phyloP scores from a whole-genome alignment of 1,139 yeast species.

The Candida tropicalis region DNA sequence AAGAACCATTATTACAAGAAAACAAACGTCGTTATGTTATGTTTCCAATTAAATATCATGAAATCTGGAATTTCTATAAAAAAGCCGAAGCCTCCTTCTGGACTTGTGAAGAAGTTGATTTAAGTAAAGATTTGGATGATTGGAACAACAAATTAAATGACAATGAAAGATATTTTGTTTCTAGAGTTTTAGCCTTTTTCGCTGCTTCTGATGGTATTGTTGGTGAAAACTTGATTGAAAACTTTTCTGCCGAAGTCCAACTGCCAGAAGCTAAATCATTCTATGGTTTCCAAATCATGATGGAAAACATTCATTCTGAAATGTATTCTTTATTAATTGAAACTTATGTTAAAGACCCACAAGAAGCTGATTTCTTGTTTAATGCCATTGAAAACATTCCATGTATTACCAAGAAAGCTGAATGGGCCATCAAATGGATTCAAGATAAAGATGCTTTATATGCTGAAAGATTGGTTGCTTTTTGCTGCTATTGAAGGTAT shows the following conservation, averaged over 20 bases:
- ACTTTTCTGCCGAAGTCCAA: slow-evolving; percentile 96
- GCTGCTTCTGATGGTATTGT: slow-evolving; percentile 99
- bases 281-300: slow-evolving; percentile 99
- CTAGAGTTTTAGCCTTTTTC: slow-evolving; percentile 94
- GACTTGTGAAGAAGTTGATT: slow-evolving; percentile 99
- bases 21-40: slow-evolving; percentile 89
- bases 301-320: slow-evolving; percentile 98
- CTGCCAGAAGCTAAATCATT: slow-evolving; percentile 97
- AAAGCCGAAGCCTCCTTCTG: slow-evolving; percentile 99
- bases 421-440: slow-evolving; percentile 98
- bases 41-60: slow-evolving; percentile 97
- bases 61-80: slow-evolving; percentile 98
- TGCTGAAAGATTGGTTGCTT: slow-evolving; percentile 95
- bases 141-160: slow-evolving; percentile 86
- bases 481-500: slow-evolving; percentile 99
- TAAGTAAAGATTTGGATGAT: slow-evolving; percentile 86
- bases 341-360: slow-evolving; percentile 92
- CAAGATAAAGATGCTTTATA: slow-evolving; percentile 82
- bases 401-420: slow-evolving; percentile 93
- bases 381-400: slow-evolving; percentile 95
- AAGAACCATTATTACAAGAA: slow-evolving; percentile 87
- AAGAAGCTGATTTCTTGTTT: slow-evolving; percentile 84
- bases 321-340: slow-evolving; percentile 94
- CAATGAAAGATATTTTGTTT: slow-evolving; percentile 87
- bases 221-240: slow-evolving; percentile 94